These are phyloP conservation scores for Acanthamoeba sp. DNA, from an alignment of 208 protist species.

Conservation along the genomic window DNA sequence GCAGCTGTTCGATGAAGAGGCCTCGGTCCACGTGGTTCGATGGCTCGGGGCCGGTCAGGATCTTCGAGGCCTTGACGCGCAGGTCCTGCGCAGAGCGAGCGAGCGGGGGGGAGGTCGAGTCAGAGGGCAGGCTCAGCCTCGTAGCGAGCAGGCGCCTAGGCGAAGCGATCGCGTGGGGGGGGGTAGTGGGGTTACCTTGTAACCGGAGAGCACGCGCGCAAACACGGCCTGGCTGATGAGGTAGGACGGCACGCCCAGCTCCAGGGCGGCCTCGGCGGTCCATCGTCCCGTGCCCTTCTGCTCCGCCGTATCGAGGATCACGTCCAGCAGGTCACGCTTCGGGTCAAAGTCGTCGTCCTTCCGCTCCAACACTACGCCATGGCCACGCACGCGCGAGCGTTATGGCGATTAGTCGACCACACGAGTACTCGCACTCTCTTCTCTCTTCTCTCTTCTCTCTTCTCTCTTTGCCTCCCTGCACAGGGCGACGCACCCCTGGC, in stretches of 20 bases:
- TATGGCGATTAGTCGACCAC: too few relatives aligned
- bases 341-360: constrained; percentile 91
- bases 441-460: too few relatives aligned
- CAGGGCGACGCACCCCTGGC: constrained; percentile 90
- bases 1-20: constrained; percentile 85
- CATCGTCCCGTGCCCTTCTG: constrained; percentile 97
- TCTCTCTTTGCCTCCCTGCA: too few relatives aligned
- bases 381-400: too few relatives aligned
- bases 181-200: constrained; percentile 87
- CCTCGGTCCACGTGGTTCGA: constrained; percentile 76
- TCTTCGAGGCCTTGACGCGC: background rate
- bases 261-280: constrained; percentile 91
- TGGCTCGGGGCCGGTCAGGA: background rate
- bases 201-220: constrained; percentile 93
- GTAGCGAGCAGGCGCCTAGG: too few relatives aligned
- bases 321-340: constrained; percentile 91
- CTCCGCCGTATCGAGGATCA: constrained; percentile 96
- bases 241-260: constrained; percentile 93
- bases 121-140: too few relatives aligned
- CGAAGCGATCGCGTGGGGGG: too few relatives aligned
- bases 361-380: constrained; percentile 83
- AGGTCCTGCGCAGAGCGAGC: background rate
- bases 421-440: too few relatives aligned
- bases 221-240: constrained; percentile 95
- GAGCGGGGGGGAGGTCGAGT: too few relatives aligned